These are phyloP conservation scores for Talaromyces proteolyticus DNA, from an alignment of 495 filamentous ascomycete species.

Conservation along the genomic window DNA sequence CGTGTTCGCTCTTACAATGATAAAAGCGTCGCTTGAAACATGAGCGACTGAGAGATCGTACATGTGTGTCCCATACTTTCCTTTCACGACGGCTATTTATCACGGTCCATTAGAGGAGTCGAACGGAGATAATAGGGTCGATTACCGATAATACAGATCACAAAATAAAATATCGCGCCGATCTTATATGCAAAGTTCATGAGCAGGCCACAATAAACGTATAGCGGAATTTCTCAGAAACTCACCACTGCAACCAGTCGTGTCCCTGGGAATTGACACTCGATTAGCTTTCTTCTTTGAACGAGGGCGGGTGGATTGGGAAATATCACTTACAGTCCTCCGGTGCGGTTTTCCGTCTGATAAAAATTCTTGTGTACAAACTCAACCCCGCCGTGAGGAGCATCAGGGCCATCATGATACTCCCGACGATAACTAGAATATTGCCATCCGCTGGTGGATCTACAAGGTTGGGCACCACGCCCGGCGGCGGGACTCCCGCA, in stretches of 20 bases:
- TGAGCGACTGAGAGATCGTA: constrained; percentile 1
- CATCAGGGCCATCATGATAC: constrained; percentile 3
- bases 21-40: constrained; percentile 3
- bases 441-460: constrained; percentile 1
- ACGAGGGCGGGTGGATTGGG: background rate
- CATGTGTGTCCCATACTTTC: constrained; percentile 6
- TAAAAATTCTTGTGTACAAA: constrained; percentile 6
- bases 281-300: background rate
- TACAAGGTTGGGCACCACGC: constrained; percentile 3
- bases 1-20: background rate
- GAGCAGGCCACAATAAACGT: too few relatives aligned
- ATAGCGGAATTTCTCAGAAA: background rate
- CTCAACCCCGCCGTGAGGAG: background rate
- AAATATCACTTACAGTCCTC: constrained; percentile 1
- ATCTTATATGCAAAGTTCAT: background rate
- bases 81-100: constrained; percentile 2
- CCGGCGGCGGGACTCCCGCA: background rate
- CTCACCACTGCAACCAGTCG: background rate
- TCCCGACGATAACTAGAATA: background rate
- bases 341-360: background rate
- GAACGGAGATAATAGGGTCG: background rate
- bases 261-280: background rate
- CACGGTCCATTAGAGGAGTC: background rate
- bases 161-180: background rate
- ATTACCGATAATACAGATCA: background rate